Percentiles rank a stretch among this genome's conserved stretches.
Conservation (phyloP, 2,329 filamentous ascomycete genomes). For the Camillea tinctor region DNA sequence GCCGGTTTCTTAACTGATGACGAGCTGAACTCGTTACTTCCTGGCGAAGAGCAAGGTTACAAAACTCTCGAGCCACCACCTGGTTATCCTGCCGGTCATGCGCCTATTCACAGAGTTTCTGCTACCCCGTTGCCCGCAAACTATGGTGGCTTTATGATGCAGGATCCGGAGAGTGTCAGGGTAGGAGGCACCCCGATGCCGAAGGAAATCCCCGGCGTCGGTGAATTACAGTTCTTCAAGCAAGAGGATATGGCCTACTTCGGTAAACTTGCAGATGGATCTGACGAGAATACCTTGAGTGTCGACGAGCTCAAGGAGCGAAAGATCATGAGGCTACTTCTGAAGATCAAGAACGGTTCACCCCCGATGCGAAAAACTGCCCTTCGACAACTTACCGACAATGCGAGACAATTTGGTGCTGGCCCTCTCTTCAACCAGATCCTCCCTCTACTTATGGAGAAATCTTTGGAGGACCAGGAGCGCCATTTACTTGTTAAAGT, state of each 20-base stretch:
- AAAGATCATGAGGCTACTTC: conserved; percentile 94
- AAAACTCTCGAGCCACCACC: conserved; percentile 87
- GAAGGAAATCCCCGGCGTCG: conserved; percentile 93
- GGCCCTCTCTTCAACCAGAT: conserved; percentile 97
- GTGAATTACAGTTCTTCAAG: conserved; percentile 97
- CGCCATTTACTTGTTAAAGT: conserved; percentile 98
- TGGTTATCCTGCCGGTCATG: conserved; percentile 82
- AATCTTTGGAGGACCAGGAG: conserved; percentile 95
- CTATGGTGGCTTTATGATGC: conserved; percentile 86
- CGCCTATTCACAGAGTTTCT: conserved; percentile 72
- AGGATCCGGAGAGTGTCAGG: conserved; percentile 83
- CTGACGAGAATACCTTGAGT: conserved; percentile 85
- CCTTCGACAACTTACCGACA: conserved; percentile 93
- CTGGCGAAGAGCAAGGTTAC: conserved; percentile 85
- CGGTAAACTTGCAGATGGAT: conserved; percentile 91
- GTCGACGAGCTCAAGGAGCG: conserved; percentile 96
- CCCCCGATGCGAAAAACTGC: conserved; percentile 99
- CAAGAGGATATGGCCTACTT: conserved; percentile 99
- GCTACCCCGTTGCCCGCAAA: conserved; percentile 71
- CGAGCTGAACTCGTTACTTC: conserved; percentile 88
- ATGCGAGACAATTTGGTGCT: conserved; percentile 92
- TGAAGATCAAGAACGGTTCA: conserved; percentile 99
- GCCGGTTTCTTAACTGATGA: conserved; percentile 88
- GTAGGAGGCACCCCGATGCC: conserved; percentile 86
- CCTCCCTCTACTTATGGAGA: conserved; percentile 94